Conservation (phyloP, 2,329 filamentous ascomycete genomes). For the Aspergillus phoenicis region DNA sequence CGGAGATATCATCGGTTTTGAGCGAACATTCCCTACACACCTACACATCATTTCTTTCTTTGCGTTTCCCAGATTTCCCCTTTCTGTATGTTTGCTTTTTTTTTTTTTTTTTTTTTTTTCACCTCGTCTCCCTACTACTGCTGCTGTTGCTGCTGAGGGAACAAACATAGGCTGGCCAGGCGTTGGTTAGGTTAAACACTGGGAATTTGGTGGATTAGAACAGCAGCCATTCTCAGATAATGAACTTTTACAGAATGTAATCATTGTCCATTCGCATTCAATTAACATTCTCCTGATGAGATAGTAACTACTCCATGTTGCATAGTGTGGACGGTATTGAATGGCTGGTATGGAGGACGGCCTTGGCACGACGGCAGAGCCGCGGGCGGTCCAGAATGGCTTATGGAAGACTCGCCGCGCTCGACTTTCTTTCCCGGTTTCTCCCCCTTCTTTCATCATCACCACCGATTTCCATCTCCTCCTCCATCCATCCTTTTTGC, state of each 20-base stretch:
- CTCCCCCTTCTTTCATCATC: slow-evolving; percentile 27
- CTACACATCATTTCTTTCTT: slow-evolving; percentile 18
- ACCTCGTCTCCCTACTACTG: neutral
- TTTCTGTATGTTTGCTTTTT: slow-evolving; percentile 14
- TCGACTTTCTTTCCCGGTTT: slow-evolving; percentile 16
- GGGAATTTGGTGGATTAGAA: neutral
- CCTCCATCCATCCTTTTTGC: slow-evolving; percentile 15
- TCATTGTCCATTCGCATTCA: neutral
- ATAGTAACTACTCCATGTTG: no score
- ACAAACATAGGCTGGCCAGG: slow-evolving; percentile 11
- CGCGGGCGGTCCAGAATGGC: slow-evolving; percentile 20
- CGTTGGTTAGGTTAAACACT: slow-evolving; percentile 11
- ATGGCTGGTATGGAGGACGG: neutral
- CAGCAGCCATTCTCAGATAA: neutral
- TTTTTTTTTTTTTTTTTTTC: no score
- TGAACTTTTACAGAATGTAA: neutral
- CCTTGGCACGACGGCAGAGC: slow-evolving; percentile 11
- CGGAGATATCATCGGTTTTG: neutral
- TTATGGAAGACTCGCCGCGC: slow-evolving; percentile 15
- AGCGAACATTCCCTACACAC: slow-evolving; percentile 10
- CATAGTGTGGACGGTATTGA: no score
- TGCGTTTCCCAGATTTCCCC: slow-evolving; percentile 8
- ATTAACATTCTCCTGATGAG: neutral
- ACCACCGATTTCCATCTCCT: slow-evolving; percentile 9
- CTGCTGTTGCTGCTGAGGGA: neutral